phyloP scores from a whole-genome alignment of 2,329 filamentous ascomycete genomes.

The Colletotrichum trifolii region DNA sequence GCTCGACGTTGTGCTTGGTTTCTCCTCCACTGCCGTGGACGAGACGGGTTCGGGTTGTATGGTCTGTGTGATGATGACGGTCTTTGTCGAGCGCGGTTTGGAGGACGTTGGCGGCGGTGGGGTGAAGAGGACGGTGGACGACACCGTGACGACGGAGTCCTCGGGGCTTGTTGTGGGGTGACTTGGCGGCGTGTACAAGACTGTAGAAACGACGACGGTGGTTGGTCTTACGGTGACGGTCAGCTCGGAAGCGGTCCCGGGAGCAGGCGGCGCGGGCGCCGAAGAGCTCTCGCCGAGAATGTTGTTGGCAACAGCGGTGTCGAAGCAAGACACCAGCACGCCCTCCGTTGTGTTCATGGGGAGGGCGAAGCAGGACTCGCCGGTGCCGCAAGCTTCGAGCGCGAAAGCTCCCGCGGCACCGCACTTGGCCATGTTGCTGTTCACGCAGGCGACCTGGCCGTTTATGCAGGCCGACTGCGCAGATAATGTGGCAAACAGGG shows the following conservation, averaged over 20 bases:
- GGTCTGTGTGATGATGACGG: conserved; percentile 31
- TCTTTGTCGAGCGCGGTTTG: conserved; percentile 14
- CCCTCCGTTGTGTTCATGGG: conserved; percentile 62
- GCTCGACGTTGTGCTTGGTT: conserved; percentile 31
- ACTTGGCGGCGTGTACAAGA: conserved; percentile 23
- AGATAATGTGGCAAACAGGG: conserved; percentile 56
- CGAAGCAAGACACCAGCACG: conserved; percentile 61
- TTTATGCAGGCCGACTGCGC: conserved; percentile 57
- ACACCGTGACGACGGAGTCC: conserved; percentile 14
- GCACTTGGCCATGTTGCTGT: conserved; percentile 61
- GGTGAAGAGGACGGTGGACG: conserved; percentile 29
- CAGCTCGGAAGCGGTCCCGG: conserved; percentile 6
- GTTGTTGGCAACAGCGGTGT: conserved; percentile 51
- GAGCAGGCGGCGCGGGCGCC: conserved; percentile 26
- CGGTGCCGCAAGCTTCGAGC: conserved; percentile 50
- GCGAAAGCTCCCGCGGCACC: conserved; percentile 52
- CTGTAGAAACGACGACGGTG: conserved; percentile 29
- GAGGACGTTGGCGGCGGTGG: conserved; percentile 5
- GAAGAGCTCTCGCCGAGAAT: conserved; percentile 52
- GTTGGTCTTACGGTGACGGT: conserved; percentile 30
- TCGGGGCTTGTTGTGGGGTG: conserved; percentile 6
- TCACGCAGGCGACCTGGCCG: conserved; percentile 64
- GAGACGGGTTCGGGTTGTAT: conserved; percentile 6
- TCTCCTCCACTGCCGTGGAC: conserved; percentile 5
- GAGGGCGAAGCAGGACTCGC: conserved; percentile 61